Conservation (phyloP, 345 rosid species). For the Sisymbrium altissimum region DNA sequence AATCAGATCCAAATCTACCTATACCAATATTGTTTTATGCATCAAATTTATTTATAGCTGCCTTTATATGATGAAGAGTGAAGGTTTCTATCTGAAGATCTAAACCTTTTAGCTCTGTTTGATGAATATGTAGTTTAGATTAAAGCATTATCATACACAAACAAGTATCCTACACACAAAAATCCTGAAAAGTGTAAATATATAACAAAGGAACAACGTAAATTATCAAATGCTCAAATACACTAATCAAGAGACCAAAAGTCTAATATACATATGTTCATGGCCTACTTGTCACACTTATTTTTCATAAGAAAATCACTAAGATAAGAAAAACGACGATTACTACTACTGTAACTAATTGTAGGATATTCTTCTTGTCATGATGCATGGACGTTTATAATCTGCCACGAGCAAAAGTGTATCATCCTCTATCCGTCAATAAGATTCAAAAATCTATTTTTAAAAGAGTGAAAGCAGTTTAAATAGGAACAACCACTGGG, state of each 20-base stretch:
- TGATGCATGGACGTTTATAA: slow-evolving; percentile 39
- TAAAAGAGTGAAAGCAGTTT: background rate
- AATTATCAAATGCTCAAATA: background rate
- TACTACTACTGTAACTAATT: slow-evolving; percentile 13
- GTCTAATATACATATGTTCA: slow-evolving; percentile 40
- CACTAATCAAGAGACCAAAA: background rate
- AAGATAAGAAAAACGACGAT: background rate
- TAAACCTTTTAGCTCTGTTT: slow-evolving; percentile 45
- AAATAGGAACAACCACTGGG: slow-evolving; percentile 36
- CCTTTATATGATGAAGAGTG: slow-evolving; percentile 48
- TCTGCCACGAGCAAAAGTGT: slow-evolving; percentile 30
- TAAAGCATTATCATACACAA: background rate
- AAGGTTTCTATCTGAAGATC: slow-evolving; percentile 49
- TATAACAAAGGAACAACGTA: too few relatives aligned
- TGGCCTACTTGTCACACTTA: slow-evolving; percentile 40
- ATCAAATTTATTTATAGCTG: slow-evolving; percentile 38
- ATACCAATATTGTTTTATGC: slow-evolving; percentile 52
- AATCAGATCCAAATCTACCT: slow-evolving; percentile 61
- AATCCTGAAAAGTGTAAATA: too few relatives aligned
- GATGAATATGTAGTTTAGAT: background rate
- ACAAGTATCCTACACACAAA: background rate
- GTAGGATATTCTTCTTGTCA: too few relatives aligned
- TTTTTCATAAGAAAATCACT: slow-evolving; percentile 36
- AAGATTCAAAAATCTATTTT: background rate
- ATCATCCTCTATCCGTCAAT: background rate